A percentile compares a stretch with the other conserved stretches of the same genome.
These are phyloP conservation scores for Zelopaecilomyces penicillatus DNA, from an alignment of 2,329 filamentous ascomycete species.

Conservation along the genomic window DNA sequence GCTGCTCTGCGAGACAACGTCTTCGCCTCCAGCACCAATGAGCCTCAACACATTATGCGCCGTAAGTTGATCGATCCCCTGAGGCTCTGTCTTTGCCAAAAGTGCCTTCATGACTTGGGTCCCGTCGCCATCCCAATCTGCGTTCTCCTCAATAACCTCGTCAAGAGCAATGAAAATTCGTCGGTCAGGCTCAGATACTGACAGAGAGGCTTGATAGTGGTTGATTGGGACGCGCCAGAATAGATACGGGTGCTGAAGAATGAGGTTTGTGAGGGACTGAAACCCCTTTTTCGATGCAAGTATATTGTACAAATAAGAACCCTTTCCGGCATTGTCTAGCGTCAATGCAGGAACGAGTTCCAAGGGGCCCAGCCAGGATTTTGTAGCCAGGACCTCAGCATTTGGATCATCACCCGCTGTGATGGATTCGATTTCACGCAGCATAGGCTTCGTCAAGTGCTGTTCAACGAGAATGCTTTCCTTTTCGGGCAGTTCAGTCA, in stretches of 20 bases:
- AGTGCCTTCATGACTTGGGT: conserved; percentile 13
- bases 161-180: conserved; percentile 18
- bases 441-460: conserved; percentile 14
- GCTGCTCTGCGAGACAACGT: conserved; percentile 21
- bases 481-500: conserved; percentile 13
- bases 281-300: conserved; percentile 16
- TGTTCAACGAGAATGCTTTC: conserved; percentile 17
- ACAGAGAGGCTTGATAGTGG: conserved; percentile 20
- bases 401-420: conserved; percentile 9
- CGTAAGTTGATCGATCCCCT: conserved; percentile 10
- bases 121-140: conserved; percentile 10
- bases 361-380: conserved; percentile 16
- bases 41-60: conserved; percentile 24
- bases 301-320: conserved; percentile 16
- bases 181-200: conserved; percentile 10
- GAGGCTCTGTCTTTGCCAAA: conserved; percentile 8
- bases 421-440: conserved; percentile 15
- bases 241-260: conserved; percentile 27
- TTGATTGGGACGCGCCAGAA: conserved; percentile 28
- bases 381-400: conserved; percentile 1
- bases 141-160: conserved; percentile 12
- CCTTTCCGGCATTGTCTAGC: conserved; percentile 6
- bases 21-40: conserved; percentile 21
- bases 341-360: conserved; percentile 18
- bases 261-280: conserved; percentile 12